Evolutionary conservation across 2,329 filamentous ascomycete species (phyloP).

Genomic region (Huntiella abstrusa): DNA sequence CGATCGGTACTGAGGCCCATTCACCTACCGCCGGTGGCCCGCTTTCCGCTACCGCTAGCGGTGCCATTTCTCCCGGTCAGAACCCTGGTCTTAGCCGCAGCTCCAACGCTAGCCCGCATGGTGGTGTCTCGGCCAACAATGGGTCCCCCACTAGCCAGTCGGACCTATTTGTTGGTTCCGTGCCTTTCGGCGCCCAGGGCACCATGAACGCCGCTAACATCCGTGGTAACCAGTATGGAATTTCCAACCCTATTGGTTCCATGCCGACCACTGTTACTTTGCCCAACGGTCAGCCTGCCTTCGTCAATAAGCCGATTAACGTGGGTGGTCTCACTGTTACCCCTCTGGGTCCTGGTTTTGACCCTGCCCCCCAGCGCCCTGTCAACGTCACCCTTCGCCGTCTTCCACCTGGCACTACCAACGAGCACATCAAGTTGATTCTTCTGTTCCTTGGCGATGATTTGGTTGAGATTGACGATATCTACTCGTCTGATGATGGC

Average conservation of each 20-base stretch:
- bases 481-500: slow-evolving; percentile 2
- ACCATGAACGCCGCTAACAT: neutral
- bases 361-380: slow-evolving; percentile 10
- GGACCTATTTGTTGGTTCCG: slow-evolving; percentile 2
- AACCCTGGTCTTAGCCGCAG: neutral
- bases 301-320: neutral
- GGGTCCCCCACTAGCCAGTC: slow-evolving; percentile 1
- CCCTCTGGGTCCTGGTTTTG: slow-evolving; percentile 4
- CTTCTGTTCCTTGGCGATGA: slow-evolving; percentile 9
- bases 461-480: slow-evolving; percentile 8
- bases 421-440: slow-evolving; percentile 7
- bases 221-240: neutral
- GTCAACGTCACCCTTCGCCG: slow-evolving; percentile 7
- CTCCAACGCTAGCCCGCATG: slow-evolving; percentile 3
- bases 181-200: neutral
- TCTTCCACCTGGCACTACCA: slow-evolving; percentile 5
- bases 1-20: neutral
- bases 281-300: neutral
- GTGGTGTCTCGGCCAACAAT: neutral
- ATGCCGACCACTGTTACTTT: neutral
- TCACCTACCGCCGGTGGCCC: neutral
- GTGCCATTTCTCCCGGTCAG: neutral
- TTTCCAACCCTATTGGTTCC: slow-evolving; percentile 1
- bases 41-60: neutral
- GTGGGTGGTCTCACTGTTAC: neutral